These are phyloP conservation scores for carrot (Daucus carota) DNA, from an alignment of 129 eudicot species.

Conservation along the genomic window DNA sequence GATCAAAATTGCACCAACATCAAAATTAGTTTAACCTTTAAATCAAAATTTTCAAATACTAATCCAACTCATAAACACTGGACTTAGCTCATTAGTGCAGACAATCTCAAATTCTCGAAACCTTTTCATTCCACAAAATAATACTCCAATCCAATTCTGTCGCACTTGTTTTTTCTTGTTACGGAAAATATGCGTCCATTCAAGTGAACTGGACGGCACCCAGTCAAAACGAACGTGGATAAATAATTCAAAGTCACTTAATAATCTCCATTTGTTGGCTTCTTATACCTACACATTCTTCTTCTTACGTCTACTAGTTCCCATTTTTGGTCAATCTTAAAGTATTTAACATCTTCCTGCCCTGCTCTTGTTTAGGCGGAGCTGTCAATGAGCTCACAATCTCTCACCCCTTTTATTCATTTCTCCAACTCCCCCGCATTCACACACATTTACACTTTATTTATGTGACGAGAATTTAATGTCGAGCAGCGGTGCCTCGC, in stretches of 20 bases:
- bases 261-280: background rate
- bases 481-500: slow-evolving; percentile 4
- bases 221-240: background rate
- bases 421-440: slow-evolving; percentile 6
- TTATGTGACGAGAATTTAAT: slow-evolving; percentile 16
- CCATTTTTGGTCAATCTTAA: background rate
- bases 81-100: no score
- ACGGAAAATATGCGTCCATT: background rate
- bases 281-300: background rate
- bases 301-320: background rate
- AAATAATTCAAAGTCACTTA: background rate
- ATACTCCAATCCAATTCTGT: background rate
- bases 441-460: background rate
- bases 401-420: slow-evolving; percentile 8
- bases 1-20: no score
- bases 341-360: slow-evolving; percentile 11
- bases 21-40: no score
- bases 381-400: slow-evolving; percentile 34
- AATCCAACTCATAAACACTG: no score
- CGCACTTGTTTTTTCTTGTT: background rate
- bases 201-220: background rate
- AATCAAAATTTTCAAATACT: no score
- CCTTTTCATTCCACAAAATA: no score
- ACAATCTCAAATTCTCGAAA: background rate
- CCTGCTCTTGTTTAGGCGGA: slow-evolving; percentile 15